A percentile compares a stretch with the other conserved stretches of the same genome.
Evolutionary conservation across 2,329 filamentous ascomycete genomes (phyloP).

Genomic region (Fusarium drepaniforme): DNA sequence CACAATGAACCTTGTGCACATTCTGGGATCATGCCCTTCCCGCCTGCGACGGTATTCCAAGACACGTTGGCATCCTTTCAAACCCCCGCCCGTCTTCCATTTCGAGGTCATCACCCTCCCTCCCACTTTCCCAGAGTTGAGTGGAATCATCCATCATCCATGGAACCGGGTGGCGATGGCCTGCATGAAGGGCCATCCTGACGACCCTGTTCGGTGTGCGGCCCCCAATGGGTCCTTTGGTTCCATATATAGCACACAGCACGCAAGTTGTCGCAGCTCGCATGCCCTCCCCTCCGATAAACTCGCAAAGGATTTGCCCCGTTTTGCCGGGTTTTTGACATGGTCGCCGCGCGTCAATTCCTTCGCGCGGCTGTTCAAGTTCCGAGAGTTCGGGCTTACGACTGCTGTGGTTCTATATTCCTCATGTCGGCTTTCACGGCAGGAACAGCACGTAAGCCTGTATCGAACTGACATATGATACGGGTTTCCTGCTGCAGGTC

Average conservation of each 20-base stretch:
- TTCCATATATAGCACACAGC: conserved; percentile 7
- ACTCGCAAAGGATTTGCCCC: not conserved
- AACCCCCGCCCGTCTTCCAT: conserved; percentile 1
- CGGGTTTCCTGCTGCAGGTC: not conserved
- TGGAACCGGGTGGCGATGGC: not conserved
- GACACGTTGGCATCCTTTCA: conserved; percentile 15
- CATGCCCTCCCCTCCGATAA: not conserved
- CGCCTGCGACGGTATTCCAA: conserved; percentile 11
- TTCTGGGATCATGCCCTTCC: conserved; percentile 14
- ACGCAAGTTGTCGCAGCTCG: not conserved
- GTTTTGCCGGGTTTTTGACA: conserved; percentile 4
- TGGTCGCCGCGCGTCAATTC: conserved; percentile 7
- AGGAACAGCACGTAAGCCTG: not conserved
- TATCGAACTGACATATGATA: not conserved
- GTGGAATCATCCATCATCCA: not conserved
- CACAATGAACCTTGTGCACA: not conserved
- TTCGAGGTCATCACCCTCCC: conserved; percentile 12
- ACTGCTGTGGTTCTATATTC: not conserved
- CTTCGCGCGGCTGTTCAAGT: conserved; percentile 11
- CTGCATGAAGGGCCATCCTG: not conserved
- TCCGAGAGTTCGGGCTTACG: not conserved
- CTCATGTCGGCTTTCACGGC: not conserved
- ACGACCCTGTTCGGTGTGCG: not conserved
- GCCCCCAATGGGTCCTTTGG: not conserved
- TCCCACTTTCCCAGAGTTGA: not conserved